Percentiles rank a stretch among this genome's conserved stretches.
phyloP scores from a whole-genome alignment of 2,329 filamentous ascomycete genomes.

The Penicillium olsonii region DNA sequence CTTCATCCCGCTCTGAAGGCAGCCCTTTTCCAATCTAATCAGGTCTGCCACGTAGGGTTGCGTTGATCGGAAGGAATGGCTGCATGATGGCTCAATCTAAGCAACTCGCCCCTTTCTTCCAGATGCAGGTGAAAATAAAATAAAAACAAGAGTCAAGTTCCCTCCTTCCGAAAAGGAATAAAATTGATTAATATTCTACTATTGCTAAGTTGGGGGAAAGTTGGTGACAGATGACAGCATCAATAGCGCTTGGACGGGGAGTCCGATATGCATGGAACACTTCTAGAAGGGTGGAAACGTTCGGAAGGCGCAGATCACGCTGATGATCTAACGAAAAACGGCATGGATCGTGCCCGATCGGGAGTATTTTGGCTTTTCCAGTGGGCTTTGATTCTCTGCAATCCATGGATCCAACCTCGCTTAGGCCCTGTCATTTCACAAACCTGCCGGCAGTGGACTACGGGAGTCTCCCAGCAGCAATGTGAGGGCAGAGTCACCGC shows the following conservation, averaged over 20 bases:
- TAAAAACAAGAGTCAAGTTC: constrained; percentile 1
- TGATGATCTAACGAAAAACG: not conserved
- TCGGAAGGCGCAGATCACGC: not conserved
- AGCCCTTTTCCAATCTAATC: constrained; percentile 1
- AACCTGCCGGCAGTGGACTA: not conserved
- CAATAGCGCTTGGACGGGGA: constrained; percentile 1
- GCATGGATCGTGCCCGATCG: not conserved
- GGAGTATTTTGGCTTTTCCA: not conserved
- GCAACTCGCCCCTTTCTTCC: not conserved
- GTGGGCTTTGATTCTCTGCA: not conserved
- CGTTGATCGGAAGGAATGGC: constrained; percentile 1
- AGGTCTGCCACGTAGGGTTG: not conserved
- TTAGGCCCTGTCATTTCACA: not conserved
- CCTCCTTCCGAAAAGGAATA: not conserved
- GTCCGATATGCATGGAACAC: constrained; percentile 5
- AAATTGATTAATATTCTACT: not conserved
- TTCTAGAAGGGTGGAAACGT: constrained; percentile 6
- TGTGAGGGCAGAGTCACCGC: not conserved
- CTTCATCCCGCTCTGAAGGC: constrained; percentile 2
- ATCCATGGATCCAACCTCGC: constrained; percentile 1
- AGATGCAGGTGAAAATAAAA: not conserved
- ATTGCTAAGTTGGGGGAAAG: not conserved
- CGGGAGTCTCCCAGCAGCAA: not conserved
- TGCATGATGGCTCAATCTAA: not conserved
- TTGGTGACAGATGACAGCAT: constrained; percentile 1